phyloP scores from a whole-genome alignment of 225 moss, liverwort and hornwort genomes.

The Bryum argenteum region DNA sequence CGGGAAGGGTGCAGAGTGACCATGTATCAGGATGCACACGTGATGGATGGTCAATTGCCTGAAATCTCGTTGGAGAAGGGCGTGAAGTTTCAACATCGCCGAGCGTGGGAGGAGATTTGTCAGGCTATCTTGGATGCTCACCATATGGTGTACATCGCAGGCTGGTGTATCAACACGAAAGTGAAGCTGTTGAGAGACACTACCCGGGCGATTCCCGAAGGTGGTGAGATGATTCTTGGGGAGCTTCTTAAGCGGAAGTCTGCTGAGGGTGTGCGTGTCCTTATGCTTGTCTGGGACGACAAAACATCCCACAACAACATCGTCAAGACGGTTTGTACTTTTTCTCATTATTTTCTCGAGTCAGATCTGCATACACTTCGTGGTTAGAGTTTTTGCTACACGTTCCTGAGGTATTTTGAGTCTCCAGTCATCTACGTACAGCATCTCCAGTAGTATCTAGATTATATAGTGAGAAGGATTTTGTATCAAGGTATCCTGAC shows the following conservation, averaged over 20 bases:
- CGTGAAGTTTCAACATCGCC: conserved; percentile 55
- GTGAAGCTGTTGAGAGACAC: conserved; percentile 69
- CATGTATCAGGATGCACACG: conserved; percentile 85
- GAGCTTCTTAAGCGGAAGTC: conserved; percentile 84
- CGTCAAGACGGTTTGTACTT: conserved; percentile 54
- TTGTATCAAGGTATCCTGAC: too few species aligned
- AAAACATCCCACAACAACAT: conserved; percentile 81
- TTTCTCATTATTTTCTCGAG: neutral
- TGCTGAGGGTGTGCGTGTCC: conserved; percentile 85
- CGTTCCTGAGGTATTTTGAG: neutral
- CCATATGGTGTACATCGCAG: conserved; percentile 85
- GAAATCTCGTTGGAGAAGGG: conserved; percentile 67
- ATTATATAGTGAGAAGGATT: neutral
- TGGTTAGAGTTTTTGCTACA: neutral
- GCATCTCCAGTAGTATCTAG: neutral
- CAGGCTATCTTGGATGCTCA: conserved; percentile 79
- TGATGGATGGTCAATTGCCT: conserved; percentile 74
- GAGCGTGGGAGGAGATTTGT: conserved; percentile 91
- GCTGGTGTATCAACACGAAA: conserved; percentile 80
- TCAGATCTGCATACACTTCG: neutral
- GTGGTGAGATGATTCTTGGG: conserved; percentile 67
- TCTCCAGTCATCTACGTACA: neutral
- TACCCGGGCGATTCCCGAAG: conserved; percentile 56
- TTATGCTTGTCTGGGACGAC: conserved; percentile 91
- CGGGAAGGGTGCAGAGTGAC: conserved; percentile 66